Evolutionary conservation across 805 yeast species (phyloP), one percentile per base, ranked within the genome.

Genomic region (Wickerhamiella galacta): DNA sequence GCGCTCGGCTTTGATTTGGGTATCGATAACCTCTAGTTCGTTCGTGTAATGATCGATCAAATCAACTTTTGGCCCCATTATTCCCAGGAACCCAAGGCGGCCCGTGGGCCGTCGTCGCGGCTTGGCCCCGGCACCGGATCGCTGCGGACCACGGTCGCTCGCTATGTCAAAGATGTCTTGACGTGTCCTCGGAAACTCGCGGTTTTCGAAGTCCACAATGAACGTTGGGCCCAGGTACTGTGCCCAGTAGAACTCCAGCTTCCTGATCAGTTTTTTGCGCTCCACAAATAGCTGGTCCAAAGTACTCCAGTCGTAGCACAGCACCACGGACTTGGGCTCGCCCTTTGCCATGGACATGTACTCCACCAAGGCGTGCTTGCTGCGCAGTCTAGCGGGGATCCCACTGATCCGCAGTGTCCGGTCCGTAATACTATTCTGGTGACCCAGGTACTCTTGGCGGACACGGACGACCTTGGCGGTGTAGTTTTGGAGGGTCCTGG

Each of bases 381-480:
- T 74, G 32, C 95, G 63, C 26, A 85, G 57, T 29, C 74, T 72
- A 0, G 79, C 75, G 0, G 96, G 95, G 4, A 87, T 81, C 1
- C 96, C 96, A 23, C 87, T 72, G 10, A 87, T 52, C 37, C 87
- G 61, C 25, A 90, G 75, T 1, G 96, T 90, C 50, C 94, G 65
- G 60, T 87, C 96, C 0, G 96, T 81, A 37, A 87, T 66, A 7
- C 93, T 75, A 49, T 77, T 77, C 51, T 85, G 95, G 40, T 66
- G 68, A 0, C 96, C 95, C 41, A 87, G 59, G 47, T 79, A 77
- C 32, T 57, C 58, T 54, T 87, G 96, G 40, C 96, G 68, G 43
- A 78, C 75, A 32, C 63, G 58, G 20, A 87, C 80, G 23, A 87
- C 80, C 39, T 70, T 66, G 40, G 63, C 63, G 0, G 95, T 78